These are phyloP conservation scores for Raffaelea ambrosiae DNA, from an alignment of 2,329 filamentous ascomycete species.

Conservation along the genomic window DNA sequence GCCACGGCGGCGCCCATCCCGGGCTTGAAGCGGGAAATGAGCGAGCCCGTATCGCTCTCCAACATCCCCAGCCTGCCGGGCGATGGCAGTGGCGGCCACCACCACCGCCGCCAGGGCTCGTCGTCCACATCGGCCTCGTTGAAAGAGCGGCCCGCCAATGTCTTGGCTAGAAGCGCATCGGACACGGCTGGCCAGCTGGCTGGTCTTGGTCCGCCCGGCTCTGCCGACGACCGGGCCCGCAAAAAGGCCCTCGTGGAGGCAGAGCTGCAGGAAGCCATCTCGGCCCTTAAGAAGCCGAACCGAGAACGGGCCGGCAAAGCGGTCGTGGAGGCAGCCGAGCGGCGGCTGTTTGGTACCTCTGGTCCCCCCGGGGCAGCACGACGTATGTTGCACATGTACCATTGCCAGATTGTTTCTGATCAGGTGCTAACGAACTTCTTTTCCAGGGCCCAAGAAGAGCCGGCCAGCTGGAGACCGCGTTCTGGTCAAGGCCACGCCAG, in stretches of 20 bases:
- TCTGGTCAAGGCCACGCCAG: conserved; percentile 49
- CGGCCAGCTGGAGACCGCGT: conserved; percentile 30
- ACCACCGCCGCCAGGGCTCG: neutral
- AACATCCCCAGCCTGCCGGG: conserved; percentile 23
- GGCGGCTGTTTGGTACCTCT: conserved; percentile 34
- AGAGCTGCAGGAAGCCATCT: conserved; percentile 66
- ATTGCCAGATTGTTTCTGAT: no score
- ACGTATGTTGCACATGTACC: no score
- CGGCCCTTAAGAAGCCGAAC: conserved; percentile 66
- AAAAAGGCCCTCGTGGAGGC: conserved; percentile 61
- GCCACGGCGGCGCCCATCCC: conserved; percentile 54
- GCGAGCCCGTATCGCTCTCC: conserved; percentile 41
- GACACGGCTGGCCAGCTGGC: neutral
- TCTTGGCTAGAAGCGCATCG: conserved; percentile 27
- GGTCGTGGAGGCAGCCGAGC: conserved; percentile 59
- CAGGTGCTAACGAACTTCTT: neutral
- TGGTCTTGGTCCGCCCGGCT: no score
- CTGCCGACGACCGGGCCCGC: conserved; percentile 48
- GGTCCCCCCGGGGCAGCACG: no score
- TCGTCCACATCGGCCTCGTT: conserved; percentile 19
- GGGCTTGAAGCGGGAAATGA: conserved; percentile 59
- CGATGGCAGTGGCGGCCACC: neutral
- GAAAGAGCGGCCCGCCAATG: conserved; percentile 33
- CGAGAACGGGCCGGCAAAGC: conserved; percentile 59
- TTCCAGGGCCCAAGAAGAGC: conserved; percentile 34